Evolutionary conservation across 2,329 filamentous ascomycete genomes (phyloP), one percentile per base, ranked within the genome.

Genomic region (Metarhizium album): DNA sequence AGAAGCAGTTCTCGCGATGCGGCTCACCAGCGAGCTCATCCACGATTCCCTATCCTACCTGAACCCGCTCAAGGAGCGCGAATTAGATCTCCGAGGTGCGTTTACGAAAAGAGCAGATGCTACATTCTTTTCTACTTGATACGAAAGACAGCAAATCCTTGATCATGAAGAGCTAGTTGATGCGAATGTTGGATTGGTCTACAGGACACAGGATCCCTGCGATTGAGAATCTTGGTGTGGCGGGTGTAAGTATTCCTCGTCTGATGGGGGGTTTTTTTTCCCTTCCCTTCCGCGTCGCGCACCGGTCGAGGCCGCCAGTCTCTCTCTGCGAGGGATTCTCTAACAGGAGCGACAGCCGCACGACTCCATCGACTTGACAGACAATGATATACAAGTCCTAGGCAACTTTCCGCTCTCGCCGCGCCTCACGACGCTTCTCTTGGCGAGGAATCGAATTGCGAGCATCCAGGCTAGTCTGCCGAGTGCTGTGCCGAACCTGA

Each of bases 1-100:
- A 42, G 33, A 22, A 42, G 5, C 13, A 33, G 18, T 14, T 13
- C 18, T 46, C 69, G 74, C 66, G 59, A 97, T 98, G 93, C 85
- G 91, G 78, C 83, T 98, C 74, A 96, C 91, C 57, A 84, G 88
- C 60, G 93, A 97, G 70, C 83, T 97, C 64, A 94, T 98, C 74
- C 82, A 89, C 71, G 84, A 82, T 70, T 95, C 93, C 67, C 86
- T 95, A 60, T 96, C 91, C 69, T 98, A 96, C 79, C 86, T 97
- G 73, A 98, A 97, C 74, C 90, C 91, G 68, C 81, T 98, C 70
- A 95, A 93, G 75, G 93, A 98, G 80, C 89, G 93, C 71, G 93
- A 98, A 81, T 83, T 98, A 70, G 90, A 97, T 78, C 88, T 98
- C 64, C 84, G 93, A 95, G 93, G 93, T 97, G 87, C 83, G 90